Percentiles rank a stretch among this genome's conserved stretches.
Evolutionary conservation across 2,329 filamentous ascomycete genomes (phyloP).

Genomic region (Colletotrichum plurivorum): DNA sequence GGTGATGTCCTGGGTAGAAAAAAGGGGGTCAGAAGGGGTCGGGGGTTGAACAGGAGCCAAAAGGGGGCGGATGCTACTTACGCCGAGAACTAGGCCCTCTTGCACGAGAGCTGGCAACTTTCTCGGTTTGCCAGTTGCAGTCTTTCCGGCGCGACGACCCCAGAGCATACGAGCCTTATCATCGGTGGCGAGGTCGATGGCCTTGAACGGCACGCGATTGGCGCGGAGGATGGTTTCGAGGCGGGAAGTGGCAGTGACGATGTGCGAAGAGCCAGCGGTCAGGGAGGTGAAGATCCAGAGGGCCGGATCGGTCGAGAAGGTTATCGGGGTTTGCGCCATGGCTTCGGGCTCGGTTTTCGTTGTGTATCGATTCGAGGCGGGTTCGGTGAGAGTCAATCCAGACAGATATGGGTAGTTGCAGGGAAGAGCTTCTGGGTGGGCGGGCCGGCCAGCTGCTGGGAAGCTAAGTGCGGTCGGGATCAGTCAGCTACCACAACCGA

Average conservation of each 20-base stretch:
- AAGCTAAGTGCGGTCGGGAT: constrained; percentile 23
- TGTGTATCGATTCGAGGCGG: constrained; percentile 20
- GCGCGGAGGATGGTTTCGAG: constrained; percentile 96
- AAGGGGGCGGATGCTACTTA: constrained; percentile 62
- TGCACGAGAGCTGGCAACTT: constrained; percentile 93
- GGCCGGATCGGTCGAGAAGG: constrained; percentile 73
- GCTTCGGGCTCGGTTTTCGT: constrained; percentile 26
- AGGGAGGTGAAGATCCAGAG: constrained; percentile 98
- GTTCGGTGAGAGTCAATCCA: constrained; percentile 15
- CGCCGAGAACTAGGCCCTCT: constrained; percentile 86
- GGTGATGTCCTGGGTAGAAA: constrained; percentile 79
- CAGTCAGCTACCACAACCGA: constrained; percentile 23
- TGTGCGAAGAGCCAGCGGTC: constrained; percentile 94
- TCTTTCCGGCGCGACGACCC: constrained; percentile 85
- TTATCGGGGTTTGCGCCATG: constrained; percentile 46
- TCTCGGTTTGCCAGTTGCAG: constrained; percentile 70
- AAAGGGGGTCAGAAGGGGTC: constrained; percentile 8
- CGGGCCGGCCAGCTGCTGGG: constrained; percentile 23
- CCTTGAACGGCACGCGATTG: constrained; percentile 94
- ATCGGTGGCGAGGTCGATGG: constrained; percentile 91
- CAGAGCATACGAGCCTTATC: constrained; percentile 90
- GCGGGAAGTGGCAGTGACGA: constrained; percentile 94
- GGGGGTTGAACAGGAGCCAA: neutral
- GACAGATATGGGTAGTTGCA: constrained; percentile 22
- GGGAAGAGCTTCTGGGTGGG: constrained; percentile 35